Evolutionary conservation across 1,139 yeast species (phyloP).

Genomic region (Geotrichum histeridarum): DNA sequence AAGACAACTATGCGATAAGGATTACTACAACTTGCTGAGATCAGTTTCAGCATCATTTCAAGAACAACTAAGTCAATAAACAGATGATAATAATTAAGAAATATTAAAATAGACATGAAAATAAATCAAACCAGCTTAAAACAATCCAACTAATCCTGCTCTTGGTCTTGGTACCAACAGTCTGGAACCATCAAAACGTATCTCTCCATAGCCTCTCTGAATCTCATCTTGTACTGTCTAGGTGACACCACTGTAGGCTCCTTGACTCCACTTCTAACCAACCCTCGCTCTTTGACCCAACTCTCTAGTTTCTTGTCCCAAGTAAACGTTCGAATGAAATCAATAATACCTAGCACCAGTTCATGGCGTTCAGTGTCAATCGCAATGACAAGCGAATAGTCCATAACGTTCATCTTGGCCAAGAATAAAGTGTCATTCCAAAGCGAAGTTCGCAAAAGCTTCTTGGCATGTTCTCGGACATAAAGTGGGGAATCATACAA

Average conservation of each 20-base stretch:
- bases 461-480: constrained; percentile 88
- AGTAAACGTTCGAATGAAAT: constrained; percentile 90
- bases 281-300: constrained; percentile 94
- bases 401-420: constrained; percentile 98
- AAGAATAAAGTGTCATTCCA: constrained; percentile 93
- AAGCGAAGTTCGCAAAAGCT: constrained; percentile 74
- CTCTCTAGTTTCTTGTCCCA: constrained; percentile 98
- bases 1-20: no score
- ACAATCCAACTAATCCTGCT: not conserved
- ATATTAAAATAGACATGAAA: no score
- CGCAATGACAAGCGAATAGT: constrained; percentile 90
- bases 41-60: no score
- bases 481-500: constrained; percentile 93
- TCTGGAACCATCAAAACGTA: constrained; percentile 94
- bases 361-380: constrained; percentile 67
- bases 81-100: no score
- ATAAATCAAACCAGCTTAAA: no score
- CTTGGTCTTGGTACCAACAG: constrained; percentile 19
- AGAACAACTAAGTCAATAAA: no score
- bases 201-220: constrained; percentile 96
- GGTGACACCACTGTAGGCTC: constrained; percentile 98
- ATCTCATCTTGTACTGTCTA: constrained; percentile 84
- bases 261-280: constrained; percentile 79
- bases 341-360: constrained; percentile 89
- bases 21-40: no score